A percentile compares a stretch with the other conserved stretches of the same genome.
These are phyloP conservation scores for Phellopilus nigrolimitatus DNA, from an alignment of 1,284 basidiomycete genomes.

Conservation along the genomic window DNA sequence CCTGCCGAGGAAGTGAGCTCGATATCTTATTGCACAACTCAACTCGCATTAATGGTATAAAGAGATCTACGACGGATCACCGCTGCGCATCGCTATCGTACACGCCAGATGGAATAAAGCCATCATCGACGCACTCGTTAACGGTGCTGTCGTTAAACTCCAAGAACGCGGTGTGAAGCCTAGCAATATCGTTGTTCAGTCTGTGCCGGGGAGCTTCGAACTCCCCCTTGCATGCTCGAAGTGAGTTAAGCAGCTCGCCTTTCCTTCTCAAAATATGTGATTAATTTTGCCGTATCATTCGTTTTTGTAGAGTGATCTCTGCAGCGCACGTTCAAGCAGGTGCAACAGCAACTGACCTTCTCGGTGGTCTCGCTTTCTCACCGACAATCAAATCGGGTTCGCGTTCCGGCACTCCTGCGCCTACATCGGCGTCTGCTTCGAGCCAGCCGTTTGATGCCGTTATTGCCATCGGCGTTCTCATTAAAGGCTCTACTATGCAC, in stretches of 20 bases:
- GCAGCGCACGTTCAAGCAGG: constrained; percentile 78
- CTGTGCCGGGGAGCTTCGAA: constrained; percentile 92
- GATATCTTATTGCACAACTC: not conserved
- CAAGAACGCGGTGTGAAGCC: constrained; percentile 84
- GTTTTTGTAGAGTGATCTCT: constrained; percentile 62
- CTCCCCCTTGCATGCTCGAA: constrained; percentile 81
- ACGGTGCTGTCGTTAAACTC: constrained; percentile 73
- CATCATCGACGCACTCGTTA: constrained; percentile 81
- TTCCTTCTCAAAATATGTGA: not conserved
- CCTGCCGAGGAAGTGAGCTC: constrained; percentile 10
- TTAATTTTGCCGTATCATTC: not conserved
- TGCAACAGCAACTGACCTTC: constrained; percentile 70
- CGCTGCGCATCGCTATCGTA: constrained; percentile 82
- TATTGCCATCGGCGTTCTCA: constrained; percentile 95
- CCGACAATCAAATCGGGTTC: constrained; percentile 38
- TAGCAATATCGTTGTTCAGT: constrained; percentile 86
- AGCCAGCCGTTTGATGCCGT: constrained; percentile 86
- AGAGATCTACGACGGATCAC: constrained; percentile 66
- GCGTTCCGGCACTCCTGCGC: constrained; percentile 45
- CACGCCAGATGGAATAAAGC: constrained; percentile 91
- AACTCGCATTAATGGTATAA: constrained; percentile 8
- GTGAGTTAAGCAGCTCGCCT: constrained; percentile 39
- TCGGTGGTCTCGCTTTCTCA: constrained; percentile 61
- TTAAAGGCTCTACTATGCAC: constrained; percentile 97
- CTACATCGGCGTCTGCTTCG: constrained; percentile 34